Conservation (phyloP, 23 red algal genomes). For the Gracilaria domingensis region DNA sequence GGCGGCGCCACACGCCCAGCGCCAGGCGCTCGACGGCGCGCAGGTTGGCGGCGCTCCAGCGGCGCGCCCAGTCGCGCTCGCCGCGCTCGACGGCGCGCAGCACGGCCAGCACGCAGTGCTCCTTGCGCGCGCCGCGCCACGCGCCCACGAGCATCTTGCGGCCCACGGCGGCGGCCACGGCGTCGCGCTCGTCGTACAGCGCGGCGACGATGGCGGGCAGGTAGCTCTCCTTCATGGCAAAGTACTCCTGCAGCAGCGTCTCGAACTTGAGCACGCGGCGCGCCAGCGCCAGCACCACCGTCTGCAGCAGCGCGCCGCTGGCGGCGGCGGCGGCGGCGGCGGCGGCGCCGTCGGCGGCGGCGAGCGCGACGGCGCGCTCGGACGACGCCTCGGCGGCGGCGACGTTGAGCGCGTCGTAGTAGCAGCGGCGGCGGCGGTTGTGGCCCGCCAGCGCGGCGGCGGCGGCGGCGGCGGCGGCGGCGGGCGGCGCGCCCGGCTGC, state of each 20-base stretch:
- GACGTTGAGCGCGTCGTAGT: no score
- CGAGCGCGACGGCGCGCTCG: neutral
- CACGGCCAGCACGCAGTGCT: conserved; percentile 28
- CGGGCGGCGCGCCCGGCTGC: no score
- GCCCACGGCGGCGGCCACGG: conserved; percentile 9
- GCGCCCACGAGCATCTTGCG: conserved; percentile 24
- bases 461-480: neutral
- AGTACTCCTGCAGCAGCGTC: conserved; percentile 19
- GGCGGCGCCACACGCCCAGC: conserved; percentile 33
- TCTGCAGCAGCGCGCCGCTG: neutral
- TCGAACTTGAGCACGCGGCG: neutral
- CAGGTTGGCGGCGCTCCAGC: conserved; percentile 42
- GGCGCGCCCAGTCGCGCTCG: neutral
- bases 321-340: neutral
- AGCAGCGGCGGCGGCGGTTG: no score
- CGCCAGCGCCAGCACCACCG: neutral
- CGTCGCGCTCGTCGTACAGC: conserved; percentile 50
- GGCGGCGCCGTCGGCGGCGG: neutral
- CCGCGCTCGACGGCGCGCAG: conserved; percentile 34
- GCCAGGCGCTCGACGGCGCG: conserved; percentile 38
- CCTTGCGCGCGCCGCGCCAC: conserved; percentile 51
- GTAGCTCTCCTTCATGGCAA: conserved; percentile 32
- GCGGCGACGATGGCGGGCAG: conserved; percentile 36
- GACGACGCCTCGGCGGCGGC: neutral
- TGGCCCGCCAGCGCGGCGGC: neutral